Percentiles rank a stretch among this genome's conserved stretches.
Evolutionary conservation across 2,329 filamentous ascomycete genomes (phyloP).

Genomic region (Neopestalotiopsis sp.): DNA sequence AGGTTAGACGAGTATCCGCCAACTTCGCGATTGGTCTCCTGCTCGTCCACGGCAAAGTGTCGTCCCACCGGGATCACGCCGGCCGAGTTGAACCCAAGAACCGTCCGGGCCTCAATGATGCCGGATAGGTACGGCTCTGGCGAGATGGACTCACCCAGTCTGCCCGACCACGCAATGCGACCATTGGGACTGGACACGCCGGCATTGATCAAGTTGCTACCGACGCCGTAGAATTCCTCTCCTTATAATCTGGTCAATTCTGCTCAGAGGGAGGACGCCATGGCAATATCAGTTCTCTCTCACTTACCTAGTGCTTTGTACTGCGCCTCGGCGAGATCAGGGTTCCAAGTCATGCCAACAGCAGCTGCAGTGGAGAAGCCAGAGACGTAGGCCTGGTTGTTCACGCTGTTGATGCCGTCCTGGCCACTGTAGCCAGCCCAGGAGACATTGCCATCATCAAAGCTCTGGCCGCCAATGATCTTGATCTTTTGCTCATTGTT

Average conservation of each 20-base stretch:
- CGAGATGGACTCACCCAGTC: constrained; percentile 1
- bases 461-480: background rate
- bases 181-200: constrained; percentile 21
- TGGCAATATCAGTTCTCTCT: too few species aligned
- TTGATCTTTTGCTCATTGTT: constrained; percentile 13
- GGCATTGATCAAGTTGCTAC: constrained; percentile 23
- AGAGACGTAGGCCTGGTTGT: constrained; percentile 24
- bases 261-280: too few species aligned
- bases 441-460: background rate
- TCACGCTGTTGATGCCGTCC: constrained; percentile 23
- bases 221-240: background rate
- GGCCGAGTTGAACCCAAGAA: constrained; percentile 14
- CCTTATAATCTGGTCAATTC: background rate
- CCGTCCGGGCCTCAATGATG: constrained; percentile 1
- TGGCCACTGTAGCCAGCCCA: constrained; percentile 7
- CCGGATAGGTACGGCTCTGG: constrained; percentile 13
- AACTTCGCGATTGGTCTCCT: constrained; percentile 22
- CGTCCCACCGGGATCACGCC: constrained; percentile 14
- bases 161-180: constrained; percentile 2
- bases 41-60: constrained; percentile 23
- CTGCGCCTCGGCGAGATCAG: constrained; percentile 21
- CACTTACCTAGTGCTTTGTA: constrained; percentile 23
- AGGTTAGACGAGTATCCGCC: constrained; percentile 22
- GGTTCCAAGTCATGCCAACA: constrained; percentile 26
- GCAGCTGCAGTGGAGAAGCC: constrained; percentile 24